These are phyloP conservation scores for Umbilicus rupestris DNA, from an alignment of 164 flowering plant species.

Conservation along the genomic window DNA sequence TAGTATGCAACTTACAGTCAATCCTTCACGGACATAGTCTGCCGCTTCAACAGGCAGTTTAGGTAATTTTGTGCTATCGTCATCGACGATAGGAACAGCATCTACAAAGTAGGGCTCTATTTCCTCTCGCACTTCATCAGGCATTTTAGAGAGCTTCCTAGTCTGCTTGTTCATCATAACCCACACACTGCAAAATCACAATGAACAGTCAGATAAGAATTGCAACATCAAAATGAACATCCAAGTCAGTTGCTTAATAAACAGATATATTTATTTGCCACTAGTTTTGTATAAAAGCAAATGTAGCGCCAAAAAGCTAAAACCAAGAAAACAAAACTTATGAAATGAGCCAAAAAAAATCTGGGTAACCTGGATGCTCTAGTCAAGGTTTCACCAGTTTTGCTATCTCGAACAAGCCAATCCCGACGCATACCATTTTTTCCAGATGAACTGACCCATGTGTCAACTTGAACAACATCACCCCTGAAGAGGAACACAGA, in stretches of 20 bases:
- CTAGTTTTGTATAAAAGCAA: not conserved
- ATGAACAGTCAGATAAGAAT: not conserved
- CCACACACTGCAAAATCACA: slow-evolving; percentile 51
- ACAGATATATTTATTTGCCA: not conserved
- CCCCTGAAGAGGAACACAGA: slow-evolving; percentile 51
- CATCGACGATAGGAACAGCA: slow-evolving; percentile 49
- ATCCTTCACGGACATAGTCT: slow-evolving; percentile 48
- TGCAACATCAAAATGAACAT: not conserved
- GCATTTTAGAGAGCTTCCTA: slow-evolving; percentile 67
- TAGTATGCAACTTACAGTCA: slow-evolving; percentile 42
- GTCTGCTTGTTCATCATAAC: slow-evolving; percentile 85
- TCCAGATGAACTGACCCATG: slow-evolving; percentile 80
- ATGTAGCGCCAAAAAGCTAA: not conserved
- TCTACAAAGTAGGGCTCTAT: slow-evolving; percentile 55
- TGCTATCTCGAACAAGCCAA: slow-evolving; percentile 70
- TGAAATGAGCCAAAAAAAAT: not conserved
- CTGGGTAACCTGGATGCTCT: slow-evolving; percentile 79
- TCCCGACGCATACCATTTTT: slow-evolving; percentile 96
- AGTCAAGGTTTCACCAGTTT: slow-evolving; percentile 72
- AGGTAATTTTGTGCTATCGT: slow-evolving; percentile 54
- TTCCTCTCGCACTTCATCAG: slow-evolving; percentile 68
- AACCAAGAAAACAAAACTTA: not conserved
- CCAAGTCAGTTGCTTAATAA: not conserved
- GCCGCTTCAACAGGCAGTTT: slow-evolving; percentile 58
- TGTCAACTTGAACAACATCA: slow-evolving; percentile 86